phyloP scores from a whole-genome alignment of 306 rosid species.

The Cotoneaster glaucophyllus region DNA sequence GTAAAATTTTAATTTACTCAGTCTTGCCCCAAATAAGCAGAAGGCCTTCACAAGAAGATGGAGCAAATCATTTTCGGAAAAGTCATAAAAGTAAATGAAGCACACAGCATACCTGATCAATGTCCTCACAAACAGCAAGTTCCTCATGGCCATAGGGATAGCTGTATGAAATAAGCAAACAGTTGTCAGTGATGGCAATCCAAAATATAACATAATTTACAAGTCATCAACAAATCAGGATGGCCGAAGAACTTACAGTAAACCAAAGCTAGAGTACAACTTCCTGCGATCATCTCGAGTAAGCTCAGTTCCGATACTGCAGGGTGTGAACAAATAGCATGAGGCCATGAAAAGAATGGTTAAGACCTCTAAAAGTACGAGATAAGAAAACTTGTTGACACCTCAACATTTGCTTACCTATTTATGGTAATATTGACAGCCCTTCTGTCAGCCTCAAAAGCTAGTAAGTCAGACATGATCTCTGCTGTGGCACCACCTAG shows the following conservation, averaged over 20 bases:
- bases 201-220: constrained; percentile 9
- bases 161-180: constrained; percentile 35
- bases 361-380: neutral
- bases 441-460: constrained; percentile 98
- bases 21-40: neutral
- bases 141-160: constrained; percentile 97
- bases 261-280: constrained; percentile 85
- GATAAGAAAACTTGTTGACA: neutral
- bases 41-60: neutral
- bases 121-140: constrained; percentile 88
- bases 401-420: constrained; percentile 42
- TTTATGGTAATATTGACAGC: constrained; percentile 94
- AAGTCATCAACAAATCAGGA: neutral
- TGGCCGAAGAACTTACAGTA: constrained; percentile 60
- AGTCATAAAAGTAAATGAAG: constrained; percentile 10
- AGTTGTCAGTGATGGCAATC: constrained; percentile 11
- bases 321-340: constrained; percentile 14
- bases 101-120: constrained; percentile 70
- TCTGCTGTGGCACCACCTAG: constrained; percentile 96
- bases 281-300: constrained; percentile 93
- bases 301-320: constrained; percentile 96
- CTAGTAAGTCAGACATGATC: constrained; percentile 96
- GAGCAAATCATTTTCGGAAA: neutral
- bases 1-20: neutral
- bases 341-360: neutral